Conservation (phyloP, 2,329 filamentous ascomycete genomes). For the Gyromitra esculenta region DNA sequence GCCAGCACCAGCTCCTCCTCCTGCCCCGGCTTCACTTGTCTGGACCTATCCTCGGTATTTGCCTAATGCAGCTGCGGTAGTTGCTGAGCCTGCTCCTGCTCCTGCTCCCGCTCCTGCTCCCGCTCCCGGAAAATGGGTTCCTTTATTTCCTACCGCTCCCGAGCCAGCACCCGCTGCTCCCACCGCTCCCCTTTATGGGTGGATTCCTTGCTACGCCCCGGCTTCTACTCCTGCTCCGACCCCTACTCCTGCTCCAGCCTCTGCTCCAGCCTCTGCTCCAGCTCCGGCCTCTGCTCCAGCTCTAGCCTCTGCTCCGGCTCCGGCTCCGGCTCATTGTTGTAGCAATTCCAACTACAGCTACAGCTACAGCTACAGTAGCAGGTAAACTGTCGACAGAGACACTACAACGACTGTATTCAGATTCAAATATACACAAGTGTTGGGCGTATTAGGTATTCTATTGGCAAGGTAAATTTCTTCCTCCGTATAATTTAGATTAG, state of each 20-base stretch:
- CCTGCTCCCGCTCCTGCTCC: background rate
- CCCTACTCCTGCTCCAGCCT: background rate
- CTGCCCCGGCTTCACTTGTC: constrained; percentile 1
- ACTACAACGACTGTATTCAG: background rate
- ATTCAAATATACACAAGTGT: background rate
- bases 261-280: background rate
- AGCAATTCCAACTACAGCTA: constrained; percentile 25
- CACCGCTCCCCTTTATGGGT: background rate
- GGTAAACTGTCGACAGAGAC: background rate
- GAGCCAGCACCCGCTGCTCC: constrained; percentile 2
- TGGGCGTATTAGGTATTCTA: background rate
- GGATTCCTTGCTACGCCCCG: background rate
- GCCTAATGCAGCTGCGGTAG: background rate
- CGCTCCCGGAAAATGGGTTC: background rate
- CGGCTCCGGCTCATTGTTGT: background rate
- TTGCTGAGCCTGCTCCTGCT: background rate
- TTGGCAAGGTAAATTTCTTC: background rate
- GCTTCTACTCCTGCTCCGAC: background rate
- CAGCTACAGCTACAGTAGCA: constrained; percentile 3
- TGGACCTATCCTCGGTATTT: constrained; percentile 21
- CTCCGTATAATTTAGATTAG: background rate
- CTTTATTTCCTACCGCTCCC: background rate
- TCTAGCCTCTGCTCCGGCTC: background rate
- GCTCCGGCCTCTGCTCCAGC: background rate
- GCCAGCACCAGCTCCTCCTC: constrained; percentile 8